Evolutionary conservation across 73 alveolate species (phyloP).

Genomic region (Tetrahymena thermophila): DNA sequence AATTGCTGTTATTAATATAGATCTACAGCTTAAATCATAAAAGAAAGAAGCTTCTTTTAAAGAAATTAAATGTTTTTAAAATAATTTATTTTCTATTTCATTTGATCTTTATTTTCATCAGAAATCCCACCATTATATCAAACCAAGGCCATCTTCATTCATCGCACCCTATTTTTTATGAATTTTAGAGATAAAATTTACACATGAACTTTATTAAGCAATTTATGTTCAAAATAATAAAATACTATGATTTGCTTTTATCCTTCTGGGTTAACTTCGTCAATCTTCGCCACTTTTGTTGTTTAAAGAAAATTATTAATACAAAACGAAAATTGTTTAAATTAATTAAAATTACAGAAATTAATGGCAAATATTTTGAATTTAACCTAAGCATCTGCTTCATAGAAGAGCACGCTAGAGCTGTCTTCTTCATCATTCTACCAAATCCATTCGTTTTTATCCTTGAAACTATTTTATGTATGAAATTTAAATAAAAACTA

Average conservation of each 20-base stretch:
- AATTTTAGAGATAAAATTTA: neutral
- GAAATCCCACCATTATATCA: neutral
- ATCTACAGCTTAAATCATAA: neutral
- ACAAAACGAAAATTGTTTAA: neutral
- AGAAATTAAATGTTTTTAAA: neutral
- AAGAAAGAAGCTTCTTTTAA: neutral
- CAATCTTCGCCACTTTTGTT: neutral
- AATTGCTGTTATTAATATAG: too few species aligned
- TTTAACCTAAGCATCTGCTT: neutral
- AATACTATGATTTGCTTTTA: neutral
- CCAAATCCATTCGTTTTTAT: slow-evolving; percentile 1
- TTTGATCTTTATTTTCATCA: neutral
- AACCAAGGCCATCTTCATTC: neutral
- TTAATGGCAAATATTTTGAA: neutral
- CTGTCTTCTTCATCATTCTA: neutral
- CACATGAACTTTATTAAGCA: too few species aligned
- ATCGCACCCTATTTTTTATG: neutral
- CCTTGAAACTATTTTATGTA: neutral
- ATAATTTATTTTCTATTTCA: neutral
- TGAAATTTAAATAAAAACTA: neutral
- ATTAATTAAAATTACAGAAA: neutral
- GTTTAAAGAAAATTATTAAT: neutral
- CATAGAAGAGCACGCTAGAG: neutral
- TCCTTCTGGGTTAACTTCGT: neutral
- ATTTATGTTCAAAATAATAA: neutral